Conservation (phyloP, 768 basidiomycete species). For the Cytidiella melzeri region DNA sequence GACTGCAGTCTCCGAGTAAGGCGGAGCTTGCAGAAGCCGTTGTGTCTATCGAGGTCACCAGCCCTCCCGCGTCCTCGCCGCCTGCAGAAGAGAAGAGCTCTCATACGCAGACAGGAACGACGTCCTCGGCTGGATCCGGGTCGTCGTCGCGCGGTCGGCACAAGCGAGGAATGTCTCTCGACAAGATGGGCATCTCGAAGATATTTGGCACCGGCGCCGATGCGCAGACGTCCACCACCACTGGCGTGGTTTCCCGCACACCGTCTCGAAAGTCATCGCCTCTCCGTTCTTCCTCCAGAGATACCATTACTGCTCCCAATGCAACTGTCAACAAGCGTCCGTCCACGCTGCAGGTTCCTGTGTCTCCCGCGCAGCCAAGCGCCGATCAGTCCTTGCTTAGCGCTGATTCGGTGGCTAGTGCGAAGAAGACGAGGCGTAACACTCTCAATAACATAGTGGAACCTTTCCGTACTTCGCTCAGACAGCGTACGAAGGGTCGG, state of each 20-base stretch:
- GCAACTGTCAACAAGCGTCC: conserved; percentile 21
- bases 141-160: conserved; percentile 44
- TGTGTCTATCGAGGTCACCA: conserved; percentile 29
- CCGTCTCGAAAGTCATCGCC: conserved; percentile 32
- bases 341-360: conserved; percentile 26
- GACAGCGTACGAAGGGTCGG: conserved; percentile 25
- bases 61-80: conserved; percentile 23
- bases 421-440: conserved; percentile 66
- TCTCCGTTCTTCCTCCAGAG: conserved; percentile 17
- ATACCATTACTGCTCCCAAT: conserved; percentile 20
- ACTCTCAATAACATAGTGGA: conserved; percentile 87
- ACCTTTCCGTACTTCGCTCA: conserved; percentile 54
- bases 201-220: conserved; percentile 47
- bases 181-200: conserved; percentile 75
- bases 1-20: conserved; percentile 9
- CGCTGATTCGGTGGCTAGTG: conserved; percentile 24
- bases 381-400: conserved; percentile 26
- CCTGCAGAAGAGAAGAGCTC: conserved; percentile 16
- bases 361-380: conserved; percentile 11
- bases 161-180: conserved; percentile 66
- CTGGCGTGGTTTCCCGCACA: conserved; percentile 33
- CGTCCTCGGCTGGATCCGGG: conserved; percentile 24
- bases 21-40: conserved; percentile 19
- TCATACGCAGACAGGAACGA: conserved; percentile 15
- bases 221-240: conserved; percentile 26